phyloP scores from a whole-genome alignment of 2,329 filamentous ascomycete species.

The Monosporascus cannonballus region DNA sequence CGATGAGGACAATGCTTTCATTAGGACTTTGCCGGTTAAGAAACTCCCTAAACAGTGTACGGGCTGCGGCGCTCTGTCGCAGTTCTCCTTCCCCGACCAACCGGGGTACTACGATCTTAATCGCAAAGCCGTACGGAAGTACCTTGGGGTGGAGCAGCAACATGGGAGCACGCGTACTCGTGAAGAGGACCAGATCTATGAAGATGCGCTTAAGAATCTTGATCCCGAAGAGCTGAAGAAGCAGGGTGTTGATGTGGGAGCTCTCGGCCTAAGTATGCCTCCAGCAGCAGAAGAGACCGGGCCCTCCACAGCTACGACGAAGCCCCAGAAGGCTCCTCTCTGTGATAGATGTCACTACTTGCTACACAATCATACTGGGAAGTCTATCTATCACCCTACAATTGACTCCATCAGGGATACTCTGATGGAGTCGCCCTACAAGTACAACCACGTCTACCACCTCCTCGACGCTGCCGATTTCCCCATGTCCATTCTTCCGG shows the following conservation, averaged over 20 bases:
- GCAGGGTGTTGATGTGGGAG: slow-evolving; percentile 39
- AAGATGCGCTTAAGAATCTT: slow-evolving; percentile 37
- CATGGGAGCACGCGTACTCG: slow-evolving; percentile 15
- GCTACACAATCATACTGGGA: slow-evolving; percentile 65
- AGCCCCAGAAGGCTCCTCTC: slow-evolving; percentile 45
- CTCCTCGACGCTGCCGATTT: slow-evolving; percentile 94
- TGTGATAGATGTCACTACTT: slow-evolving; percentile 87
- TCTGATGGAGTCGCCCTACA: slow-evolving; percentile 81
- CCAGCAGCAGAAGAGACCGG: slow-evolving; percentile 9
- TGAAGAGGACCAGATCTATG: slow-evolving; percentile 41
- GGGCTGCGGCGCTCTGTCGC: slow-evolving; percentile 60
- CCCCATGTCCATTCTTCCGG: slow-evolving; percentile 83
- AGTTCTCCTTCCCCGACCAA: slow-evolving; percentile 43
- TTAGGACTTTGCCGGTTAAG: slow-evolving; percentile 4
- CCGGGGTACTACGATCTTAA: slow-evolving; percentile 51
- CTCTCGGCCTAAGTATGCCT: slow-evolving; percentile 26
- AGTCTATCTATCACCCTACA: slow-evolving; percentile 72
- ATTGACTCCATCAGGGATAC: slow-evolving; percentile 77
- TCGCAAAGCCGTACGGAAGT: slow-evolving; percentile 46
- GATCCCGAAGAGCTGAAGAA: slow-evolving; percentile 35
- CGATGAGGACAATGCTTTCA: not conserved
- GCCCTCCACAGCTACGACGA: slow-evolving; percentile 3
- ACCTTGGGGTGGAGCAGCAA: slow-evolving; percentile 31
- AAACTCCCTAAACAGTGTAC: slow-evolving; percentile 51
- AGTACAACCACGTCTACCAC: slow-evolving; percentile 92